These are phyloP conservation scores for Ceriops tagal DNA, from an alignment of 345 rosid species.

Conservation along the genomic window DNA sequence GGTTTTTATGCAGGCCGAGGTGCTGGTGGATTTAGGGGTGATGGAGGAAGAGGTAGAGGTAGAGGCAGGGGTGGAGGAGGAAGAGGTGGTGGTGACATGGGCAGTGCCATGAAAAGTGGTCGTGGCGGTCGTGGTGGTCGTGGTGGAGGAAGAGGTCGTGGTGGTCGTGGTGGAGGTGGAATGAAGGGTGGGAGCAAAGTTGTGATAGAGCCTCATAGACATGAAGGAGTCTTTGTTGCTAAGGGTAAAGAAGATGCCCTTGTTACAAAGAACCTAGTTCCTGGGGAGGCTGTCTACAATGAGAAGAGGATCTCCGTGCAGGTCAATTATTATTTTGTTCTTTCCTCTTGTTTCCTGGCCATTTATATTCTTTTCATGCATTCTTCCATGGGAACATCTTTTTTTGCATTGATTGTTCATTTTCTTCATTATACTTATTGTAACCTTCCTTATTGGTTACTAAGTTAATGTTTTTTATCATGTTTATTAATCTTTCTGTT, in stretches of 20 bases:
- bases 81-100: slow-evolving; percentile 4
- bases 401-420: not conserved
- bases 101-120: not conserved
- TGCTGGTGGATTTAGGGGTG: slow-evolving; percentile 12
- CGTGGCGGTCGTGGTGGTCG: not conserved
- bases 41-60: slow-evolving; percentile 26
- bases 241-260: slow-evolving; percentile 23
- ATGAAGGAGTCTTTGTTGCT: slow-evolving; percentile 17
- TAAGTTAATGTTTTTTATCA: not conserved
- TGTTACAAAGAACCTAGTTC: slow-evolving; percentile 16
- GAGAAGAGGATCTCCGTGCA: slow-evolving; percentile 13
- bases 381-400: not conserved
- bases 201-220: slow-evolving; percentile 18
- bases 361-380: not conserved
- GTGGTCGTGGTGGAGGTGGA: not conserved
- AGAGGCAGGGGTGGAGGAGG: not conserved
- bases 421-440: too few relatives aligned
- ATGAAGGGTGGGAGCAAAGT: slow-evolving; percentile 19
- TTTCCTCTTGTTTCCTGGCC: not conserved
- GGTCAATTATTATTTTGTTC: not conserved
- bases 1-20: not conserved
- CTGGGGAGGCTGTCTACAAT: slow-evolving; percentile 18
- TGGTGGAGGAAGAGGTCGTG: not conserved
- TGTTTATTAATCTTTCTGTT: not conserved
- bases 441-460: not conserved